These are phyloP conservation scores for Cryphonectria nitschkei DNA, from an alignment of 2,329 filamentous ascomycete species.

Conservation along the genomic window DNA sequence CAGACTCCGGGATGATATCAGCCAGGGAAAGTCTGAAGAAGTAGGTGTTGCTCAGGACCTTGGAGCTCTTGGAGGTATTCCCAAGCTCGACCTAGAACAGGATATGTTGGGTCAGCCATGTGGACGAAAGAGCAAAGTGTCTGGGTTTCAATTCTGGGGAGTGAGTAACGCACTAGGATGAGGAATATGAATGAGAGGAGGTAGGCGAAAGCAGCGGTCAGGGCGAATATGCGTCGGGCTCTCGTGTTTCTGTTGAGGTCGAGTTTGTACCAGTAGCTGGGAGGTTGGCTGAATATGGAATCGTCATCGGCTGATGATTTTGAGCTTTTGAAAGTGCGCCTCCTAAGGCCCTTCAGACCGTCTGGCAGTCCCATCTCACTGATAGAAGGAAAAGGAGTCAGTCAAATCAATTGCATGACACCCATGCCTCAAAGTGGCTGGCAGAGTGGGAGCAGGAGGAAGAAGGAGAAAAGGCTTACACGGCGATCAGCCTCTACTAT, in stretches of 20 bases:
- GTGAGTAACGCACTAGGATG: constrained; percentile 63
- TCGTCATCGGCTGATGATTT: constrained; percentile 29
- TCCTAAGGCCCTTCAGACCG: constrained; percentile 25
- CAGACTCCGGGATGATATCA: constrained; percentile 74
- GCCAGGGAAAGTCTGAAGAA: constrained; percentile 85
- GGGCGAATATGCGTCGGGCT: constrained; percentile 62
- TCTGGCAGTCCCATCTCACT: constrained; percentile 23
- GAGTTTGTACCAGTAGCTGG: constrained; percentile 34
- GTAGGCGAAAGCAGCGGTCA: constrained; percentile 71
- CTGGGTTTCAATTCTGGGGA: too few relatives aligned
- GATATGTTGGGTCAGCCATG: constrained; percentile 10
- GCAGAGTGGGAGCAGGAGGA: neutral
- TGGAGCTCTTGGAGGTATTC: constrained; percentile 63
- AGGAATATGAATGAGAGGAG: constrained; percentile 77
- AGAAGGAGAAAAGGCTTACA: neutral
- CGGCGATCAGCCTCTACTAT: neutral
- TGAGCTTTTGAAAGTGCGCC: constrained; percentile 26
- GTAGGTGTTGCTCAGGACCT: constrained; percentile 70
- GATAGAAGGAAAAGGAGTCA: constrained; percentile 6
- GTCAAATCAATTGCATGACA: constrained; percentile 1
- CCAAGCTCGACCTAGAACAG: constrained; percentile 65
- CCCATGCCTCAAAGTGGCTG: too few relatives aligned
- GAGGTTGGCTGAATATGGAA: constrained; percentile 21
- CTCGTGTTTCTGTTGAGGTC: constrained; percentile 50
- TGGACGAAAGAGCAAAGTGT: constrained; percentile 9